Base-by-base conservation (phyloP, 2,329 filamentous ascomycete species). In the Thyridium curvatum region DNA sequence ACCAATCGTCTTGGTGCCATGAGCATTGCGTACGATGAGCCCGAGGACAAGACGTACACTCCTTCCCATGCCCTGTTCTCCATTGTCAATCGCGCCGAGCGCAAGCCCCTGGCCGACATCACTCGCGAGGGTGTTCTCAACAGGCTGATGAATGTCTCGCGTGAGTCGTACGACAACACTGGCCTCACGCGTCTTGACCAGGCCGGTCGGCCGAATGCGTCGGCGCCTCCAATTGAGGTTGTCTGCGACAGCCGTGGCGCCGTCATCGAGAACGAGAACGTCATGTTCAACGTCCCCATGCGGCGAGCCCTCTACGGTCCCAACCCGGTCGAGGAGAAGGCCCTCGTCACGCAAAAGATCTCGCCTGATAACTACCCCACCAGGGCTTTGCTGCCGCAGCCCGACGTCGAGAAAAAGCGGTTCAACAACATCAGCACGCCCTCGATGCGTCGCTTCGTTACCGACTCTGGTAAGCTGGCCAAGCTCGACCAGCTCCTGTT, bases 391-490 rank as follows among this genome's bases (percentile, higher is more conserved):
- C 69, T 97, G 2, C 90, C 93, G 3, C 66, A 74, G 29, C 90
- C 93, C 1, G 82, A 86, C 44, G 88, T 86, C 34, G 77, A 85
- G 55, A 91, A 88, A 69, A 78, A 82, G 48, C 79, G 86, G 17
- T 97, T 90, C 64, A 96, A 86, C 37, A 86, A 91, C 58, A 94
- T 98, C 46, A 77, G 83, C 37, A 90, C 96, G 28, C 93, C 93
- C 1, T 96, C 90, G 10, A 98, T 98, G 93, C 84, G 82, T 36
- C 88, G 90, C 50, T 98, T 98, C 56, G 93, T 98, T 42, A 97
- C 91, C 2, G 93, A 97, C 63, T 95, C 89, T 38, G 93, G 93
- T 56, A 98, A 98, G 68, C 77, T 98, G 43, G 90, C 89, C 34
- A 88, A 89, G 56, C 72, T 98, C 37, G 93, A 98, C 58, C 74